phyloP scores from a whole-genome alignment of 192 early-diverging fungal species.

The Coemansia sp. region DNA sequence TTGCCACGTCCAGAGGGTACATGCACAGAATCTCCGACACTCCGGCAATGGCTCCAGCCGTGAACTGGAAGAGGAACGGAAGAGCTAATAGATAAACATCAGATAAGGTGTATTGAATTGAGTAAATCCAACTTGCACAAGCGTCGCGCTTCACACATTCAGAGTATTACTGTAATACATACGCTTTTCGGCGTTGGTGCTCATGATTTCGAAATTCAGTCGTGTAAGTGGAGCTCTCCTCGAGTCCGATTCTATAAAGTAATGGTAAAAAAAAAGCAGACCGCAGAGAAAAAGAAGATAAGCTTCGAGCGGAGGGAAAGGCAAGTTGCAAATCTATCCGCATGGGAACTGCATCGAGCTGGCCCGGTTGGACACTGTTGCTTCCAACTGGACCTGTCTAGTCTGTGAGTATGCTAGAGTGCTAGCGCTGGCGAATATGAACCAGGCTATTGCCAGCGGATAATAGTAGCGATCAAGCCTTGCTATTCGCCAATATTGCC shows the following conservation, averaged over 20 bases:
- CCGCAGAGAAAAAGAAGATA: neutral
- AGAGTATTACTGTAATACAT: constrained; percentile 7
- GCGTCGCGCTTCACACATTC: neutral
- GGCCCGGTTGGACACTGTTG: neutral
- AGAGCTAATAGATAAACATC: constrained; percentile 54
- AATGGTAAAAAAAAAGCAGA: neutral
- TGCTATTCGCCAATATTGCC: neutral
- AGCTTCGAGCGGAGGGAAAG: neutral
- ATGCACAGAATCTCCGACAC: constrained; percentile 92
- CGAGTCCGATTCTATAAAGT: neutral
- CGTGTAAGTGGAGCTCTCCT: neutral
- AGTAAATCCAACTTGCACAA: neutral
- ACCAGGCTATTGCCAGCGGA: neutral
- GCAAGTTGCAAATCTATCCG: neutral
- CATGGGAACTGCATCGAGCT: neutral
- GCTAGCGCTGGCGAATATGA: neutral
- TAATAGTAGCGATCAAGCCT: neutral
- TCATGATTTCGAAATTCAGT: constrained; percentile 17
- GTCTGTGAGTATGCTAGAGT: neutral
- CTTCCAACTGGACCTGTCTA: neutral
- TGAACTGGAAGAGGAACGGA: constrained; percentile 78
- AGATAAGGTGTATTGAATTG: neutral
- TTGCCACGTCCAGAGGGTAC: constrained; percentile 95
- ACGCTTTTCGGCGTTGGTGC: constrained; percentile 14
- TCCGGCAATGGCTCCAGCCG: constrained; percentile 78